Conservation (phyloP, 176 grass and related monocot species). For the Miscanthus lutarioriparius region DNA sequence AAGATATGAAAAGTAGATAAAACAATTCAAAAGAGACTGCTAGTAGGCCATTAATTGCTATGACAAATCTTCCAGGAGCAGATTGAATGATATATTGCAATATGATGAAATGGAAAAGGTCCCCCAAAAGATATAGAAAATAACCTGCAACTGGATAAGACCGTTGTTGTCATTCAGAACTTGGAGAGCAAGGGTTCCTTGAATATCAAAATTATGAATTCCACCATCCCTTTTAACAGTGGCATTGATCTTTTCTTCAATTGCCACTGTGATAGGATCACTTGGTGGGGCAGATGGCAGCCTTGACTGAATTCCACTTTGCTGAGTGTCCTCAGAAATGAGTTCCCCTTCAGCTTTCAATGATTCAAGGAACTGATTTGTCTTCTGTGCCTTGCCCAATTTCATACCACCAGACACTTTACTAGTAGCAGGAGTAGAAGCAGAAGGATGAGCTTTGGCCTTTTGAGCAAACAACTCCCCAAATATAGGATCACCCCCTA, state of each 20-base stretch:
- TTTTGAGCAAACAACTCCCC: slow-evolving; percentile 58
- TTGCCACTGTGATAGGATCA: slow-evolving; percentile 75
- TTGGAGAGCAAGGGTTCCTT: slow-evolving; percentile 90
- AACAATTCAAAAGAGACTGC: no score
- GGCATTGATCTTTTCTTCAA: slow-evolving; percentile 82
- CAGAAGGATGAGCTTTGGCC: slow-evolving; percentile 57
- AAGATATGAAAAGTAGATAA: no score
- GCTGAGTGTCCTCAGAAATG: slow-evolving; percentile 71
- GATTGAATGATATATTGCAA: neutral
- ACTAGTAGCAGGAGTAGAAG: slow-evolving; percentile 45
- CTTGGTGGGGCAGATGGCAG: slow-evolving; percentile 54
- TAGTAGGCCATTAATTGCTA: neutral
- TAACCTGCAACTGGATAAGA: slow-evolving; percentile 88
- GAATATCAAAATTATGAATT: slow-evolving; percentile 77
- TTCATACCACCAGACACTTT: slow-evolving; percentile 75
- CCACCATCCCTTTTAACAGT: slow-evolving; percentile 71
- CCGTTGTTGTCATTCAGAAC: slow-evolving; percentile 70
- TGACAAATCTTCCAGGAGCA: slow-evolving; percentile 5
- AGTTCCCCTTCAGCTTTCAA: slow-evolving; percentile 89
- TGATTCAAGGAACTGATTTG: slow-evolving; percentile 73
- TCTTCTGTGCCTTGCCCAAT: slow-evolving; percentile 63
- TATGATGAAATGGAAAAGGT: slow-evolving; percentile 2
- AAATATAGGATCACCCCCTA: slow-evolving; percentile 59
- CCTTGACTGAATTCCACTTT: slow-evolving; percentile 57
- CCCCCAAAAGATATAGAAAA: slow-evolving; percentile 30